Evolutionary conservation across 306 rosid species (phyloP), one percentile per base, ranked within the genome.

Genomic region (Casuarina equisetifolia): DNA sequence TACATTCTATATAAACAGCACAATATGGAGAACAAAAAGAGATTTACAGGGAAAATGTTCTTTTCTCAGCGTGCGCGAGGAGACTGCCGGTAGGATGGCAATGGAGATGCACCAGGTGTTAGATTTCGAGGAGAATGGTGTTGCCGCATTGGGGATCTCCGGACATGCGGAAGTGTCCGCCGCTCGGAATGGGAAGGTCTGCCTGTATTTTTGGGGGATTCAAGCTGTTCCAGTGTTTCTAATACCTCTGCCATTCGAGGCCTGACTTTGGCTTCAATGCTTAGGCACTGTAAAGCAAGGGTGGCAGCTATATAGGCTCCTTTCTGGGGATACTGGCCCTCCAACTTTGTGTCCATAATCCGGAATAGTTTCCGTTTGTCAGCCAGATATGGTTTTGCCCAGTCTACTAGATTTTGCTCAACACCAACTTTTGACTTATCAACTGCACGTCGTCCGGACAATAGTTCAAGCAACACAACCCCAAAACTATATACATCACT

Each of bases 401-500:
- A 89, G 10, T 95, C 93, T 15, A 95, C 99, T 53, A 95, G 85
- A 72, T 89, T 87, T 78, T 89, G 97, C 70, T 95, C 99, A 46
- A 82, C 44, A 4, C 87, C 97, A 0, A 83, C 76, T 72, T 84
- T 90, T 4, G 89, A 53, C 79, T 87, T 90, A 51, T 93, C 98
- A 1, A 90, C 93, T 0, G 97, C 97, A 2, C 93, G 91, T 67
- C 91, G 81, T 67, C 99, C 99, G 0, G 97, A 87, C 66, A 95
- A 50, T 32, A 95, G 88, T 76, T 95, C 99, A 25, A 92, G 85
- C 73, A 95, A 62, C 76, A 95, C 99, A 32, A 95, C 99, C 32
- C 97, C 99, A 72, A 92, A 95, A 64, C 99, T 92, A 74, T 95
- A 95, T 6, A 95, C 97, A 10, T 95, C 99, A 54, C 99, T 92